Percentiles rank a stretch among this genome's conserved stretches.
These are phyloP conservation scores for Leavenworthia alabamica DNA, from an alignment of 345 rosid genomes.

Conservation along the genomic window DNA sequence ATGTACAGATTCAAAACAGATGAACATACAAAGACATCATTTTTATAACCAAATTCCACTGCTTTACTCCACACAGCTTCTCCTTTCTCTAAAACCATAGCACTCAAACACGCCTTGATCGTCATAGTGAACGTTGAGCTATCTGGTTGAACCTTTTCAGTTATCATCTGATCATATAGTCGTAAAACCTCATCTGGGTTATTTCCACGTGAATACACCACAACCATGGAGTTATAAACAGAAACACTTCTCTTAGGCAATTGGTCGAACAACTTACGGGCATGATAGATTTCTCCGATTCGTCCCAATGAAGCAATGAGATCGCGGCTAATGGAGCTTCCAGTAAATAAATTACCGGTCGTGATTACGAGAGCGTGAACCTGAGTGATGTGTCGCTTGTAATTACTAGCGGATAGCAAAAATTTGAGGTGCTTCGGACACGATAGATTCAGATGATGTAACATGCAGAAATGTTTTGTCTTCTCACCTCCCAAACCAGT, in stretches of 20 bases:
- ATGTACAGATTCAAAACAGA: conserved; percentile 63
- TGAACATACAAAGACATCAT: conserved; percentile 66
- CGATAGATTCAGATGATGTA: conserved; percentile 21
- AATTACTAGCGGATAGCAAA: conserved; percentile 37
- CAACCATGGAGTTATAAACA: conserved; percentile 52
- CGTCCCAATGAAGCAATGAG: conserved; percentile 34
- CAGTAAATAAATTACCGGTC: conserved; percentile 29
- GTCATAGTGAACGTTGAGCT: conserved; percentile 68
- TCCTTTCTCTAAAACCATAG: conserved; percentile 41
- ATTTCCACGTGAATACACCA: conserved; percentile 45
- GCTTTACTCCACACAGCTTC: conserved; percentile 52
- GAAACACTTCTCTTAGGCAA: conserved; percentile 44
- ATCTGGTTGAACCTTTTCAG: conserved; percentile 50
- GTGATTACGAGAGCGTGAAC: conserved; percentile 42
- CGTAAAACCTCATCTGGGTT: conserved; percentile 39
- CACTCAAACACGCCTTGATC: conserved; percentile 57
- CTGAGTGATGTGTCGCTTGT: conserved; percentile 29
- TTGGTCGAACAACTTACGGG: conserved; percentile 53
- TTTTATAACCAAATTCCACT: conserved; percentile 44
- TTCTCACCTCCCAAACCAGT: not conserved
- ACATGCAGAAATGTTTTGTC: conserved; percentile 17
- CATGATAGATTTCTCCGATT: conserved; percentile 34
- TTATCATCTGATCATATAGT: conserved; percentile 47
- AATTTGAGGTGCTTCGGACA: conserved; percentile 39
- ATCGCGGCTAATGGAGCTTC: conserved; percentile 17